These are phyloP conservation scores for Incumbomyces delicatus DNA, from an alignment of 2,329 filamentous ascomycete genomes.

Conservation along the genomic window DNA sequence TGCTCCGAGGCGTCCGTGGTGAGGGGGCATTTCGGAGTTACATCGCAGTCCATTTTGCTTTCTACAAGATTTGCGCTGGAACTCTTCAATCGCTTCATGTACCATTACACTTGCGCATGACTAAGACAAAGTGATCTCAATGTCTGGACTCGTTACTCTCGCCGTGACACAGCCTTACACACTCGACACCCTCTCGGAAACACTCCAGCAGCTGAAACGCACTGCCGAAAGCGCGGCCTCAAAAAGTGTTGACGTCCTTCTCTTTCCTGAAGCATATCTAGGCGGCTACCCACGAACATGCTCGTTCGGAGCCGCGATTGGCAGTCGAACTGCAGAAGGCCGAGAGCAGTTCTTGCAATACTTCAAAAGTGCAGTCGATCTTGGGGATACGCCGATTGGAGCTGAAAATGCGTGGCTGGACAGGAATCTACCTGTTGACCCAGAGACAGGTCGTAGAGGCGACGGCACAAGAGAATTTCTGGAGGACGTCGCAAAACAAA, in stretches of 20 bases:
- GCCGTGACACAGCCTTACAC: conserved; percentile 41
- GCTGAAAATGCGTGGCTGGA: conserved; percentile 64
- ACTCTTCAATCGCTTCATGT: too few relatives aligned
- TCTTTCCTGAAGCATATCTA: conserved; percentile 87
- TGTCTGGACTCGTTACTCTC: conserved; percentile 34
- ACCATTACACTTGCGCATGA: too few relatives aligned
- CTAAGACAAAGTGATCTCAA: conserved; percentile 11
- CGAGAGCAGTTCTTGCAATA: conserved; percentile 76
- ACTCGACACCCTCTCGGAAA: conserved; percentile 38
- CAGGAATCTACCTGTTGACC: conserved; percentile 45
- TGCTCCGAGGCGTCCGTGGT: too few relatives aligned
- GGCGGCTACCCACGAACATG: conserved; percentile 83
- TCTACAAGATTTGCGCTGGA: too few relatives aligned
- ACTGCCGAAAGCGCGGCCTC: conserved; percentile 57
- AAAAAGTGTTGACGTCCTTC: conserved; percentile 55
- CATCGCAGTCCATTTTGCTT: too few relatives aligned
- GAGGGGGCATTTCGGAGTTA: too few relatives aligned
- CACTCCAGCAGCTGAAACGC: conserved; percentile 55
- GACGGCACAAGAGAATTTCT: conserved; percentile 73
- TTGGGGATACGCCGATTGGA: conserved; percentile 67
- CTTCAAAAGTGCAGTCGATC: conserved; percentile 67
- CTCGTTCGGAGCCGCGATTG: conserved; percentile 65
- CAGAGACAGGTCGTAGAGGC: conserved; percentile 45
- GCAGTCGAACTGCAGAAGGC: conserved; percentile 56
- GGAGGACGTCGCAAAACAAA: conserved; percentile 64